Evolutionary conservation across 2,329 filamentous ascomycete species (phyloP).

Genomic region (Sclerotinia spermophila): DNA sequence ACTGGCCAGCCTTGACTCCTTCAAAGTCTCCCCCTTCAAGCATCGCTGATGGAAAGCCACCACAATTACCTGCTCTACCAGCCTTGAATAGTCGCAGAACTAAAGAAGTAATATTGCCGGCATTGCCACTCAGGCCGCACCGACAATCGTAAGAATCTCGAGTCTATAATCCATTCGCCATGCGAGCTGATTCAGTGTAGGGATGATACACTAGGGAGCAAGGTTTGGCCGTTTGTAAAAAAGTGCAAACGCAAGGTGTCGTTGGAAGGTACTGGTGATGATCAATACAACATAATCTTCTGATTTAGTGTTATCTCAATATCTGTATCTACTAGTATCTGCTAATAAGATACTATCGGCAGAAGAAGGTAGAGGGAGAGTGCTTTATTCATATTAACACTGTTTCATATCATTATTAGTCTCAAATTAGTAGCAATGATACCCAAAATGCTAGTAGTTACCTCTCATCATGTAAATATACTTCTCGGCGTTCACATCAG

Average conservation of each 20-base stretch:
- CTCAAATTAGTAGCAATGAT: neutral
- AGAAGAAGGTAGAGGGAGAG: neutral
- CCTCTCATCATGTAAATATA: neutral
- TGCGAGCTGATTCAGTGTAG: slow-evolving; percentile 20
- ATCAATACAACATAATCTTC: neutral
- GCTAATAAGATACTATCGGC: neutral
- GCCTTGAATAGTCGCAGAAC: neutral
- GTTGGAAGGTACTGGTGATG: neutral
- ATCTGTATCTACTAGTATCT: neutral
- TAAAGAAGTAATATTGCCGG: neutral
- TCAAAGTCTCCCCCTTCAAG: slow-evolving; percentile 21
- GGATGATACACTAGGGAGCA: slow-evolving; percentile 18
- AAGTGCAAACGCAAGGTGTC: slow-evolving; percentile 18
- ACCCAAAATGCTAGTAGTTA: neutral
- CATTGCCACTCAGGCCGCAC: slow-evolving; percentile 6
- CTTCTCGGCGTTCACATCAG: neutral
- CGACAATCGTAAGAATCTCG: slow-evolving; percentile 18
- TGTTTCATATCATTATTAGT: neutral
- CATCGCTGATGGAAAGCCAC: slow-evolving; percentile 28
- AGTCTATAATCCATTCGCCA: slow-evolving; percentile 3
- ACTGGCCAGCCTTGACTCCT: slow-evolving; percentile 28
- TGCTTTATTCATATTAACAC: neutral
- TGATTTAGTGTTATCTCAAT: neutral
- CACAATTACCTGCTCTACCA: slow-evolving; percentile 15
- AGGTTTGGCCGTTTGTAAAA: slow-evolving; percentile 28